Conservation (phyloP, 768 basidiomycete species). For the Amanita rimosa region DNA sequence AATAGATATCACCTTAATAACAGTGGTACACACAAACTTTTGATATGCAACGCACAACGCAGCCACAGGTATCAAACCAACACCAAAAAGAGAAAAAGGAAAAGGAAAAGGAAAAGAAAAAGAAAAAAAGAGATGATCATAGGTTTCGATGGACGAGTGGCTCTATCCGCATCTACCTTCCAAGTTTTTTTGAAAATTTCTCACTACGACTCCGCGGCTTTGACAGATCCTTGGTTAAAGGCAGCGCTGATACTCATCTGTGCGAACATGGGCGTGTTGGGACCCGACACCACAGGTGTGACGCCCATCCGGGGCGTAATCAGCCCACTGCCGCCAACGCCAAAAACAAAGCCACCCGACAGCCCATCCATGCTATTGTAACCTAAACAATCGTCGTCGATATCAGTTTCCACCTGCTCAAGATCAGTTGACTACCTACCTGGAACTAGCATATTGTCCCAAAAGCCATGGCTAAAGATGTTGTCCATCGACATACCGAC, state of each 20-base stretch:
- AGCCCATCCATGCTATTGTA: slow-evolving; percentile 78
- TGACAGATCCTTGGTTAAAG: slow-evolving; percentile 24
- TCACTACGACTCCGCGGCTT: slow-evolving; percentile 18
- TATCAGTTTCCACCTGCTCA: not conserved
- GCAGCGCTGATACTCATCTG: slow-evolving; percentile 37
- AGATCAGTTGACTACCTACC: slow-evolving; percentile 33
- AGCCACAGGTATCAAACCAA: too few species aligned
- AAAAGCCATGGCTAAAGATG: slow-evolving; percentile 69
- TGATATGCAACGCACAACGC: too few species aligned
- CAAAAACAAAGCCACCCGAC: slow-evolving; percentile 79
- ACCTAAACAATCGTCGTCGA: slow-evolving; percentile 31
- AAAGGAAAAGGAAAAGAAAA: too few species aligned
- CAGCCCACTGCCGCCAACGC: slow-evolving; percentile 71
- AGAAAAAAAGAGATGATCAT: too few species aligned
- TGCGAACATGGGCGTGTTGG: slow-evolving; percentile 35
- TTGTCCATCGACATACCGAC: slow-evolving; percentile 69
- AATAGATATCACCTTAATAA: too few species aligned
- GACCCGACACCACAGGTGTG: slow-evolving; percentile 50
- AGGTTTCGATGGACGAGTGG: too few species aligned
- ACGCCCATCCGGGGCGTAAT: slow-evolving; percentile 63
- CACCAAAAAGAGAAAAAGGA: too few species aligned
- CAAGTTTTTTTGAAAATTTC: too few species aligned
- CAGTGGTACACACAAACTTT: too few species aligned
- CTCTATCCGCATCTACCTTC: too few species aligned
- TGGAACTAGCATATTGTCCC: slow-evolving; percentile 83